phyloP scores from a whole-genome alignment of 2,329 filamentous ascomycete species.

The Parasarocladium wereldwijsianum region DNA sequence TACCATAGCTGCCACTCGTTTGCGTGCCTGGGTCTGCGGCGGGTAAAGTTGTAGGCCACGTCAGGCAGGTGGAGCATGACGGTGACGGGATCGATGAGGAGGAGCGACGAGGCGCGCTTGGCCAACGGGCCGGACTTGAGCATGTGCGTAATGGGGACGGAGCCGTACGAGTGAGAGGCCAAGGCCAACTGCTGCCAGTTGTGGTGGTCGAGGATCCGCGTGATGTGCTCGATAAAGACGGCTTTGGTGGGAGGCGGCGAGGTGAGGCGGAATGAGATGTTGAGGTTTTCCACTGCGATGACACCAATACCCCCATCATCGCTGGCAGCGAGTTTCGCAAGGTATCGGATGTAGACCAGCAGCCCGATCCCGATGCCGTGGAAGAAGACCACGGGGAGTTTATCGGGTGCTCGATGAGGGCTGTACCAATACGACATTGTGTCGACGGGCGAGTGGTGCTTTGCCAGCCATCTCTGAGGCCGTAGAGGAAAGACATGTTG shows the following conservation, averaged over 20 bases:
- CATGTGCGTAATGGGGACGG: constrained; percentile 46
- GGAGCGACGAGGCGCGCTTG: constrained; percentile 31
- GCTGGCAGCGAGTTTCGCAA: constrained; percentile 32
- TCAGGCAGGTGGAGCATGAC: constrained; percentile 54
- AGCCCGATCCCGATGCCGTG: constrained; percentile 60
- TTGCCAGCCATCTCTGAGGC: constrained; percentile 27
- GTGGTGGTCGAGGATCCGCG: constrained; percentile 40
- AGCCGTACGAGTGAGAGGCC: constrained; percentile 50
- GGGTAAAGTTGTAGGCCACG: constrained; percentile 58
- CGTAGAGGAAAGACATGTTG: constrained; percentile 42
- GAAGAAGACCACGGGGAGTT: constrained; percentile 49
- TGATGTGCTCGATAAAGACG: constrained; percentile 41
- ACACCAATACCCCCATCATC: constrained; percentile 37
- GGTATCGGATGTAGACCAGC: constrained; percentile 43
- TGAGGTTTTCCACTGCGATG: constrained; percentile 50
- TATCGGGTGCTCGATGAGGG: constrained; percentile 37
- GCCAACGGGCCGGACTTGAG: constrained; percentile 32
- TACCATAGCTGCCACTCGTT: constrained; percentile 60
- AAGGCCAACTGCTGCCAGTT: constrained; percentile 44
- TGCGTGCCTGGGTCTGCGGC: constrained; percentile 34
- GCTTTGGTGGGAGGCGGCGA: constrained; percentile 31
- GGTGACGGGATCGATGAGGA: constrained; percentile 47
- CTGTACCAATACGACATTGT: constrained; percentile 51
- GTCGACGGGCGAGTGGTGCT: constrained; percentile 29
- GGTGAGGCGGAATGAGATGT: constrained; percentile 49